Conservation (phyloP, 768 basidiomycete species). For the Xerocomellus intermedius region DNA sequence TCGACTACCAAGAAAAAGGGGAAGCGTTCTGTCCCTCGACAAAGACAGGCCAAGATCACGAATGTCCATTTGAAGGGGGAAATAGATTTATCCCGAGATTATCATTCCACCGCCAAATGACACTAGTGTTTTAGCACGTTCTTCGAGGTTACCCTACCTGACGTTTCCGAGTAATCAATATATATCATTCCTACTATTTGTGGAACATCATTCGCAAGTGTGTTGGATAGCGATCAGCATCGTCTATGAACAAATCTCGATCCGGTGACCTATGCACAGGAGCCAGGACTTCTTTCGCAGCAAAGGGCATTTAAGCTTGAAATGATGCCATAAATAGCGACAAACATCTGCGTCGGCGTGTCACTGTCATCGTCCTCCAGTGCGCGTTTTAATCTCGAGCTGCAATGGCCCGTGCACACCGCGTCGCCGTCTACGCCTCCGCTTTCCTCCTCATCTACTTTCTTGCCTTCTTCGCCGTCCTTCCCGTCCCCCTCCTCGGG, state of each 20-base stretch:
- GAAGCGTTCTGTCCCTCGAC: slow-evolving; percentile 68
- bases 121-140: not conserved
- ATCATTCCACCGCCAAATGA: slow-evolving; percentile 34
- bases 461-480: slow-evolving; percentile 9
- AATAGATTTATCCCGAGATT: slow-evolving; percentile 83
- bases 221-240: not conserved
- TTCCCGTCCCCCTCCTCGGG: slow-evolving; percentile 18
- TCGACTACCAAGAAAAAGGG: slow-evolving; percentile 75
- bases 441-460: slow-evolving; percentile 47
- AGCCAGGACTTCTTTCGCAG: too few species aligned
- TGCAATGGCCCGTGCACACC: slow-evolving; percentile 61
- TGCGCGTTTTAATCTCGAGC: not conserved
- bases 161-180: not conserved
- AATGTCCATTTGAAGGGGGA: slow-evolving; percentile 86
- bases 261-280: too few species aligned
- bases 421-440: slow-evolving; percentile 46
- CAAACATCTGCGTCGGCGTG: too few species aligned
- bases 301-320: too few species aligned
- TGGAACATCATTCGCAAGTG: not conserved
- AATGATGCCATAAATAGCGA: too few species aligned
- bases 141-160: not conserved
- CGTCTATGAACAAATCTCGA: too few species aligned
- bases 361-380: too few species aligned
- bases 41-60: slow-evolving; percentile 79
- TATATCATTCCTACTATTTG: not conserved